A percentile compares a stretch with the other conserved stretches of the same genome.
Conservation (phyloP, 2,329 filamentous ascomycete genomes). For the Beauveria scarabaeidicola region DNA sequence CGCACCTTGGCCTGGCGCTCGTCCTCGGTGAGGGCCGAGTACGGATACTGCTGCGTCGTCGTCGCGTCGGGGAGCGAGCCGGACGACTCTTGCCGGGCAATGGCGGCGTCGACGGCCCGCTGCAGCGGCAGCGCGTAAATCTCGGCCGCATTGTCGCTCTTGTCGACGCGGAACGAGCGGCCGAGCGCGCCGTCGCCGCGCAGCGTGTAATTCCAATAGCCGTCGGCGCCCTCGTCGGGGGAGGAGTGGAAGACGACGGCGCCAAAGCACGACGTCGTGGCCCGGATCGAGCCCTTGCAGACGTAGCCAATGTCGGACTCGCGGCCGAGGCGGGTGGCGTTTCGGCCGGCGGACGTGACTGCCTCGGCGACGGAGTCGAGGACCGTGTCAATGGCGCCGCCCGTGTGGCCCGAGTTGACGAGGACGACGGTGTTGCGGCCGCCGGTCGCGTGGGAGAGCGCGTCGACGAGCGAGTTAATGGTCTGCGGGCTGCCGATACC, state of each 20-base stretch:
- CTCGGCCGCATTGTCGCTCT: constrained; percentile 52
- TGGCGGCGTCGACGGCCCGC: constrained; percentile 57
- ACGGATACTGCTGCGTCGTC: constrained; percentile 22
- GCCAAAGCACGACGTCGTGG: constrained; percentile 63
- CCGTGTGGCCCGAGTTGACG: constrained; percentile 61
- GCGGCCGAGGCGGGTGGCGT: constrained; percentile 16
- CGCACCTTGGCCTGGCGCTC: constrained; percentile 49
- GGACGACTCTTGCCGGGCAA: constrained; percentile 24
- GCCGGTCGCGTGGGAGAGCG: constrained; percentile 46
- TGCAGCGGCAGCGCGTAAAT: constrained; percentile 62
- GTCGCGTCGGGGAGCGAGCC: constrained; percentile 22
- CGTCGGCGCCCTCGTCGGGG: constrained; percentile 45
- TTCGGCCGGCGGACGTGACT: constrained; percentile 19
- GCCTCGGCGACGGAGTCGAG: constrained; percentile 38
- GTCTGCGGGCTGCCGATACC: constrained; percentile 56
- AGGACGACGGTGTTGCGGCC: constrained; percentile 60
- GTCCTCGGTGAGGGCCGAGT: constrained; percentile 30
- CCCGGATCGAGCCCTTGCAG: constrained; percentile 52
- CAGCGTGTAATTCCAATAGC: constrained; percentile 64
- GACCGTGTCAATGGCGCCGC: constrained; percentile 60
- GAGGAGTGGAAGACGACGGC: constrained; percentile 65
- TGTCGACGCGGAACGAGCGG: constrained; percentile 44
- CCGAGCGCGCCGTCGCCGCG: constrained; percentile 53
- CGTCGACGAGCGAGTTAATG: constrained; percentile 56
- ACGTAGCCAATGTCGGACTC: constrained; percentile 26